Conservation (phyloP, 495 filamentous ascomycete species). For the Hyaloscypha finlandica region DNA sequence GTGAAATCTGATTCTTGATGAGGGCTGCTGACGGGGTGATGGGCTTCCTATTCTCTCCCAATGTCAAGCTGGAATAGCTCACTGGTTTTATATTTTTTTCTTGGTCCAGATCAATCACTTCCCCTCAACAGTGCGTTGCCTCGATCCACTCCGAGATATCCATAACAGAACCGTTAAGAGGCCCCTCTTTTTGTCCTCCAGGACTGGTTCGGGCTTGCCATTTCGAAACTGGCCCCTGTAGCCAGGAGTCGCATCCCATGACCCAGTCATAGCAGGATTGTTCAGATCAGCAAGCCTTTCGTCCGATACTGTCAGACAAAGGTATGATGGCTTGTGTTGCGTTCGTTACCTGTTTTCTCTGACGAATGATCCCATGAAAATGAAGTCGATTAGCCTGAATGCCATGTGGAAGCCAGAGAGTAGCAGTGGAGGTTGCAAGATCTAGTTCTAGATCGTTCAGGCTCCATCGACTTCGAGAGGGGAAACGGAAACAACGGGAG, state of each 20-base stretch:
- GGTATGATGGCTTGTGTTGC: neutral
- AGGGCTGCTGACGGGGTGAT: neutral
- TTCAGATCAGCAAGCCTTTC: neutral
- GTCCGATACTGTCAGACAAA: neutral
- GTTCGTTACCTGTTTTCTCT: neutral
- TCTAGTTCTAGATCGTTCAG: neutral
- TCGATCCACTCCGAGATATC: neutral
- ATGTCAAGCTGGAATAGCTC: no score
- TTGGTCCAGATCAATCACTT: neutral
- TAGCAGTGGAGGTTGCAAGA: neutral
- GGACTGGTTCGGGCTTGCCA: neutral
- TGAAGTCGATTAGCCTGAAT: neutral
- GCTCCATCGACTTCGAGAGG: neutral
- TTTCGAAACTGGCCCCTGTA: neutral
- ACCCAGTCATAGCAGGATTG: neutral
- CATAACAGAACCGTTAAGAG: neutral
- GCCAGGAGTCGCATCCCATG: neutral
- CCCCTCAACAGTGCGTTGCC: neutral
- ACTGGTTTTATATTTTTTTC: neutral
- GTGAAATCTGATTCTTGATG: neutral
- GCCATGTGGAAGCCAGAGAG: neutral
- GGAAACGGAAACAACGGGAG: neutral
- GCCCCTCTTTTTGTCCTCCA: neutral
- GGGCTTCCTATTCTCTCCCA: no score
- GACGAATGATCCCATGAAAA: neutral